Conservation (phyloP, 176 grass and related monocot genomes). For the Oryza glaberrima region DNA sequence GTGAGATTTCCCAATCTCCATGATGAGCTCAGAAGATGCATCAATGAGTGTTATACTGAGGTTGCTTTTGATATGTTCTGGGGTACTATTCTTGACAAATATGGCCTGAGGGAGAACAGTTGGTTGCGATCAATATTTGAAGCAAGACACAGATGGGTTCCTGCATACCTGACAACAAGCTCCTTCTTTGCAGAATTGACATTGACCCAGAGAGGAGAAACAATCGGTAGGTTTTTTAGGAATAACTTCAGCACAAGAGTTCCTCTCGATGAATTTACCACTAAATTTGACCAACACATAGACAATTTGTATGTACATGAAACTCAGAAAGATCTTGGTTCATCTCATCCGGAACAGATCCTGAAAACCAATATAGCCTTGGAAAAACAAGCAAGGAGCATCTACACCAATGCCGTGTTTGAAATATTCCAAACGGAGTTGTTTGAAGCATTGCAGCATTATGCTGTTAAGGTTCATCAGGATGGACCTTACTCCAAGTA, state of each 20-base stretch:
- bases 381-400: conserved; percentile 83
- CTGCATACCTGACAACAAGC: conserved; percentile 62
- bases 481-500: conserved; percentile 76
- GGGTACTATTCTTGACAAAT: conserved; percentile 82
- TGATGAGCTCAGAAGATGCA: conserved; percentile 74
- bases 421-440: conserved; percentile 80
- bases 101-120: conserved; percentile 67
- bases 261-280: conserved; percentile 64
- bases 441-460: conserved; percentile 70
- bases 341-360: conserved; percentile 52
- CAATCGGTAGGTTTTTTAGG: conserved; percentile 63
- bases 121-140: conserved; percentile 78
- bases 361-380: conserved; percentile 69
- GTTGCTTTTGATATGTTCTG: conserved; percentile 77
- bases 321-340: conserved; percentile 61
- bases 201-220: conserved; percentile 55
- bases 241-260: conserved; percentile 57
- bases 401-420: conserved; percentile 75
- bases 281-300: conserved; percentile 74
- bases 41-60: conserved; percentile 64
- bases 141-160: conserved; percentile 78
- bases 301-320: conserved; percentile 60
- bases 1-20: conserved; percentile 63
- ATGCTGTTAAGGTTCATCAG: conserved; percentile 77
- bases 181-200: conserved; percentile 90